Base-by-base conservation (phyloP, 1,284 basidiomycete genomes). In the Microbotryomycetes sp. region DNA sequence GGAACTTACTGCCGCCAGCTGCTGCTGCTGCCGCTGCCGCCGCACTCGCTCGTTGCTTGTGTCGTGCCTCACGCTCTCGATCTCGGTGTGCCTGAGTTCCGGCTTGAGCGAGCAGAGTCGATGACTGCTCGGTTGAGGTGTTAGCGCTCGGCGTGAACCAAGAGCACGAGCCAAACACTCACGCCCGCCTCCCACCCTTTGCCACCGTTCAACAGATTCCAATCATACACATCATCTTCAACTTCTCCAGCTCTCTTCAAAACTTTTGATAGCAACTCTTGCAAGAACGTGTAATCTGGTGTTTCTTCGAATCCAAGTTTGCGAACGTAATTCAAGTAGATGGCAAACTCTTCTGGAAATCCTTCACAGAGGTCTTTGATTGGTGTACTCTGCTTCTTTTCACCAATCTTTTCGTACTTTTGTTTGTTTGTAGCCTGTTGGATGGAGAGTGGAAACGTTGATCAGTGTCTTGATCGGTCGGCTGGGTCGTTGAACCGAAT, bases 361-460 rank as follows among this genome's bases (percentile, higher is more conserved):
- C 89, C 88, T 69, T 96, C 92, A 71, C 87, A 90, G 19, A 97
- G 81, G 76, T 96, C 92, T 76, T 91, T 92, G 76, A 96, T 94
- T 14, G 89, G 87, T 22, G 92, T 96, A 53, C 87, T 89, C 80
- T 96, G 92, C 81, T 97, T 97, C 85, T 97, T 97, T 81, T 97
- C 92, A 65, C 92, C 92, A 75, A 97, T 97, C 81, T 94, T 96
- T 80, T 97, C 92, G 79, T 96, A 97, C 81, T 96, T 96, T 79
- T 94, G 91, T 81, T 96, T 96, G 81, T 96, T 94, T 63, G 91
- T 96, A 23, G 91, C 91, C n/a, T n/a, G n/a, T n/a, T n/a, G n/a
- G n/a, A n/a, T n/a, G n/a, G n/a, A n/a, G n/a, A n/a, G n/a, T n/a
- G n/a, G n/a, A n/a, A n/a, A n/a, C 46, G 91, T n/a, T n/a, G n/a